Conservation (phyloP, 345 rosid genomes). For the Eucalyptus sp. region DNA sequence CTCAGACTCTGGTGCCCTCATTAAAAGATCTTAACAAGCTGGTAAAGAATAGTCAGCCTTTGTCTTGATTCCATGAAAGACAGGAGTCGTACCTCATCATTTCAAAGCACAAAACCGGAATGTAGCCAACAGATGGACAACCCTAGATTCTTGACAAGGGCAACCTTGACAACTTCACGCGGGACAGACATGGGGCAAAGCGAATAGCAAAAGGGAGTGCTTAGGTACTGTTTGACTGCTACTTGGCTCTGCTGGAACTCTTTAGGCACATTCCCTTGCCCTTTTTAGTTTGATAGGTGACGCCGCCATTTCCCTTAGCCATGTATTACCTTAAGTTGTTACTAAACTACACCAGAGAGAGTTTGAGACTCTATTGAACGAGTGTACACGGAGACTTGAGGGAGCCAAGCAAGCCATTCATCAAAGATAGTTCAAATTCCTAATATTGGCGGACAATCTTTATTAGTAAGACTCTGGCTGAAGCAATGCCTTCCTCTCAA, state of each 20-base stretch:
- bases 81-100: not conserved
- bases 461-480: not conserved
- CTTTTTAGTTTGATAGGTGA: not conserved
- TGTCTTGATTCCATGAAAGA: not conserved
- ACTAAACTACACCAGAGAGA: not conserved
- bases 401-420: not conserved
- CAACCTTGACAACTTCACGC: not conserved
- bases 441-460: not conserved
- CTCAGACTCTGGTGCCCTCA: not conserved
- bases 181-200: not conserved
- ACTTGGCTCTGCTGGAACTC: not conserved
- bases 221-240: not conserved
- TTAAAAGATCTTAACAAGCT: not conserved
- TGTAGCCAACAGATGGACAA: not conserved
- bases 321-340: not conserved
- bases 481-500: not conserved
- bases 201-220: not conserved
- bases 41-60: not conserved
- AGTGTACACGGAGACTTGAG: not conserved
- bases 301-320: not conserved
- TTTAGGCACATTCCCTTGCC: not conserved
- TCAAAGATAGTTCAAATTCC: not conserved
- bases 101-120: not conserved
- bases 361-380: not conserved
- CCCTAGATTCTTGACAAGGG: not conserved